Percentiles rank a stretch among this genome's conserved stretches.
These are phyloP conservation scores for Venturia nashicola DNA, from an alignment of 2,329 filamentous ascomycete genomes.

Conservation along the genomic window DNA sequence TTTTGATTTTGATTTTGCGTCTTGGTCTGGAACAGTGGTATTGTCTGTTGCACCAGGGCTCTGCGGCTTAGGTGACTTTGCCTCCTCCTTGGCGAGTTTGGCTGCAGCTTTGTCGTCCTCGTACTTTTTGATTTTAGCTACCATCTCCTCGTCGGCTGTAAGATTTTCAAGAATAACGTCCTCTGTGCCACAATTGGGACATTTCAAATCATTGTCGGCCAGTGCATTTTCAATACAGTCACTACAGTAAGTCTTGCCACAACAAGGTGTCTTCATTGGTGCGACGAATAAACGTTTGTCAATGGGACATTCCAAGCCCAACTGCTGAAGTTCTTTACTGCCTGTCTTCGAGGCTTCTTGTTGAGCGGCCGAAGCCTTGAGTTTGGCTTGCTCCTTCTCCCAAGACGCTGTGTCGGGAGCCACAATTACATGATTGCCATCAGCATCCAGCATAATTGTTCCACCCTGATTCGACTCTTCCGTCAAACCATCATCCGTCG, in stretches of 20 bases:
- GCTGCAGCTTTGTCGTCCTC: constrained; percentile 37
- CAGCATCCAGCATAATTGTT: constrained; percentile 93
- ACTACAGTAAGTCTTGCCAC: constrained; percentile 96
- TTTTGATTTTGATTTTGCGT: not conserved
- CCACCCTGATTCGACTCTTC: constrained; percentile 73
- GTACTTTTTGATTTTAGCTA: constrained; percentile 67
- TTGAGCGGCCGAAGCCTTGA: constrained; percentile 72
- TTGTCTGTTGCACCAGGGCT: constrained; percentile 15
- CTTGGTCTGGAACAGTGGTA: not conserved
- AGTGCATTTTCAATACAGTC: constrained; percentile 99
- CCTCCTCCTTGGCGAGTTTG: constrained; percentile 10
- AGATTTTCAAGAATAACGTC: constrained; percentile 90
- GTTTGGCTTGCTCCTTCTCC: constrained; percentile 94
- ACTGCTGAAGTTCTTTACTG: constrained; percentile 78
- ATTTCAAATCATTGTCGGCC: constrained; percentile 95
- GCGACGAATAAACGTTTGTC: constrained; percentile 98
- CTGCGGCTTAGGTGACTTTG: constrained; percentile 7
- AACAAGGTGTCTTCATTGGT: constrained; percentile 98
- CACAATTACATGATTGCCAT: constrained; percentile 94
- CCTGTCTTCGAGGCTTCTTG: constrained; percentile 62
- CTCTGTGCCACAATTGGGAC: constrained; percentile 81
- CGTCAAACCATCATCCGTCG: constrained; percentile 54
- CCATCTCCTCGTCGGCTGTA: constrained; percentile 64
- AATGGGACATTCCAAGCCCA: constrained; percentile 83
- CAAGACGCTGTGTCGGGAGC: constrained; percentile 91